Conservation (phyloP, 2,329 filamentous ascomycete species). For the Microdochium nivale region DNA sequence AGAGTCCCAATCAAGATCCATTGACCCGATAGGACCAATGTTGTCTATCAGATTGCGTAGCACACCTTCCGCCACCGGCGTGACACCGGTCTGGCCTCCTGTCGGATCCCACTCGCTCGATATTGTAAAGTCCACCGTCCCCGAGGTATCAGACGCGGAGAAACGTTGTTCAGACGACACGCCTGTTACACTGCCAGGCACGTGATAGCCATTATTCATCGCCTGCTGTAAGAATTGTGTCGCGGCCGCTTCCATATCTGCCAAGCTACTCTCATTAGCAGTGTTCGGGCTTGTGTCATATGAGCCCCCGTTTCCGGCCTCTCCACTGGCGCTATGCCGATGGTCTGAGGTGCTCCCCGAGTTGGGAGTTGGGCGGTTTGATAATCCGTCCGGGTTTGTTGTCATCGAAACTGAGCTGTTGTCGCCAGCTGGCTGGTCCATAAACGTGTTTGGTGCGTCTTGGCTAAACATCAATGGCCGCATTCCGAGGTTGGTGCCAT, state of each 20-base stretch:
- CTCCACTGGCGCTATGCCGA: constrained; percentile 15
- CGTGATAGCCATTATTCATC: constrained; percentile 23
- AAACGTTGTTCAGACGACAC: constrained; percentile 25
- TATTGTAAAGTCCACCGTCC: constrained; percentile 29
- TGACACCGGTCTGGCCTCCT: constrained; percentile 35
- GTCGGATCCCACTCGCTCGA: constrained; percentile 35
- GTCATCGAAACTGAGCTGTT: constrained; percentile 39
- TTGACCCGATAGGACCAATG: constrained; percentile 51
- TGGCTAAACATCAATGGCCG: not conserved
- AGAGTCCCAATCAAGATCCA: constrained; percentile 45
- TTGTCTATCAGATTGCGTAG: constrained; percentile 45
- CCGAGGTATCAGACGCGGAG: constrained; percentile 24
- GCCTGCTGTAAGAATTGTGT: constrained; percentile 30
- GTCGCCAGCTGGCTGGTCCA: constrained; percentile 30
- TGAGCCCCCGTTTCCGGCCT: constrained; percentile 31
- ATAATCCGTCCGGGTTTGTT: constrained; percentile 36
- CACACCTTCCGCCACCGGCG: constrained; percentile 48
- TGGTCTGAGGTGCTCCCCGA: constrained; percentile 43
- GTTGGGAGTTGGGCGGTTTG: constrained; percentile 50
- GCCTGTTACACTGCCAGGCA: constrained; percentile 16
- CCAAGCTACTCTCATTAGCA: constrained; percentile 26
- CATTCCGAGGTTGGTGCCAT: constrained; percentile 7
- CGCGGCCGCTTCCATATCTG: constrained; percentile 25
- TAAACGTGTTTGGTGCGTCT: constrained; percentile 22
- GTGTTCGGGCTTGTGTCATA: constrained; percentile 44